phyloP scores from a whole-genome alignment of 768 basidiomycete genomes.

The Collybia sordida region DNA sequence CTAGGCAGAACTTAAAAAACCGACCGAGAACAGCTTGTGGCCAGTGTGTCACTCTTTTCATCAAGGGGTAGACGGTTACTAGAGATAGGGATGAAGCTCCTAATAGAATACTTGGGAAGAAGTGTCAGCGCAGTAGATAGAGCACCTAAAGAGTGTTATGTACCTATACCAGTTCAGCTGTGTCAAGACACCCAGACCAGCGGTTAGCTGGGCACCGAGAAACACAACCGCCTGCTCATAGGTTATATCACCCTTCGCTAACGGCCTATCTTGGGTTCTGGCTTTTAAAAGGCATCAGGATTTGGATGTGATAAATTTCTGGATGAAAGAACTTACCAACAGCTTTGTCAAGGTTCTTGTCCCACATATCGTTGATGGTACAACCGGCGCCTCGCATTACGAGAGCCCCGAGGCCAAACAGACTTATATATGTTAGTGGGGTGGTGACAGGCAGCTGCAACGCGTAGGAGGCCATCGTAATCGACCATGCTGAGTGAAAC shows the following conservation, averaged over 20 bases:
- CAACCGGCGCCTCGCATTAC: slow-evolving; percentile 99
- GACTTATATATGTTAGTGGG: slow-evolving; percentile 71
- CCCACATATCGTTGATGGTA: slow-evolving; percentile 99
- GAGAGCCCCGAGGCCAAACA: slow-evolving; percentile 89
- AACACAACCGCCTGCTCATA: slow-evolving; percentile 76
- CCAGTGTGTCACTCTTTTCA: slow-evolving; percentile 98
- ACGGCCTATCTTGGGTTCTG: slow-evolving; percentile 83
- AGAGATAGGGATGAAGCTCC: slow-evolving; percentile 90
- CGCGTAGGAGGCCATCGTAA: slow-evolving; percentile 93
- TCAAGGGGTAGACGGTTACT: slow-evolving; percentile 89
- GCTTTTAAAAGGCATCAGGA: slow-evolving; percentile 40
- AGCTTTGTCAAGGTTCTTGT: slow-evolving; percentile 84
- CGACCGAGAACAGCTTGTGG: slow-evolving; percentile 92
- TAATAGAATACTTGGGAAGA: slow-evolving; percentile 67
- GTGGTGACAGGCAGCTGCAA: slow-evolving; percentile 61
- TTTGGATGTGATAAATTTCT: too few species aligned
- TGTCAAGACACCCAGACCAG: slow-evolving; percentile 81
- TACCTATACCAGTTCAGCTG: slow-evolving; percentile 97
- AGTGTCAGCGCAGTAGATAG: not conserved
- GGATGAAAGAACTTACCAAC: slow-evolving; percentile 62
- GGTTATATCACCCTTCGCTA: slow-evolving; percentile 82
- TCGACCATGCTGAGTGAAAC: slow-evolving; percentile 83
- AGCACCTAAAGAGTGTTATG: not conserved
- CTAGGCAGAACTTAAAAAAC: slow-evolving; percentile 19
- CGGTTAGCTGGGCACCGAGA: slow-evolving; percentile 77